Evolutionary conservation across 148 eudicot genomes (phyloP).

Genomic region (Euryodendron excelsum): DNA sequence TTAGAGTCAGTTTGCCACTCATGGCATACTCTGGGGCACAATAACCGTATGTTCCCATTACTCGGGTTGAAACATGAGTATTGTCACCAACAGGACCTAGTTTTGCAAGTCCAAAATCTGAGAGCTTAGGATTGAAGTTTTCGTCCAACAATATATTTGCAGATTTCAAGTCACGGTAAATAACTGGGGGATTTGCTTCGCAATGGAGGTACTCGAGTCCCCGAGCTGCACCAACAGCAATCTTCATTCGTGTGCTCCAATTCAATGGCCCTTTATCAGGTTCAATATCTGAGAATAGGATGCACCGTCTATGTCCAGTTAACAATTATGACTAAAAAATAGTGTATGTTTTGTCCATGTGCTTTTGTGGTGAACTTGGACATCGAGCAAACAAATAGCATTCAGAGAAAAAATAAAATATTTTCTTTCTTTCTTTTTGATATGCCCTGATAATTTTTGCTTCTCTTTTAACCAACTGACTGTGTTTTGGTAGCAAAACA

Average conservation of each 20-base stretch:
- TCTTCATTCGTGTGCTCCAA: conserved; percentile 79
- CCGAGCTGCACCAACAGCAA: conserved; percentile 80
- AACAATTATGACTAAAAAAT: not conserved
- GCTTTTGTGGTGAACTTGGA: not conserved
- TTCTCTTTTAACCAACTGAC: too few relatives aligned
- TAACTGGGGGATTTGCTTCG: conserved; percentile 82
- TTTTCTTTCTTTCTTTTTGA: too few relatives aligned
- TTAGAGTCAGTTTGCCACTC: conserved; percentile 70
- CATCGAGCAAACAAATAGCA: not conserved
- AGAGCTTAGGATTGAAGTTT: conserved; percentile 68
- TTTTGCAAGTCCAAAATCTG: conserved; percentile 92
- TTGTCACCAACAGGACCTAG: conserved; percentile 83
- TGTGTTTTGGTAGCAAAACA: too few relatives aligned
- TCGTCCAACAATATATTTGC: conserved; percentile 79
- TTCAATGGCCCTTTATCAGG: conserved; percentile 36
- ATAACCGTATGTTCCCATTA: conserved; percentile 91
- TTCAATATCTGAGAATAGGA: conserved; percentile 29
- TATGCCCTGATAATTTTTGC: too few relatives aligned
- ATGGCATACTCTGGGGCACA: conserved; percentile 94
- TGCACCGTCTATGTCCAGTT: not conserved
- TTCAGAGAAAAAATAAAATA: too few relatives aligned
- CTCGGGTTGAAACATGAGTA: conserved; percentile 82
- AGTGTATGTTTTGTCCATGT: not conserved
- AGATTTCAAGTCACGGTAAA: conserved; percentile 87
- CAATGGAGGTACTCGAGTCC: conserved; percentile 81